These are phyloP conservation scores for Eudorina sp. DNA, from an alignment of 139 green algal species.

Conservation along the genomic window DNA sequence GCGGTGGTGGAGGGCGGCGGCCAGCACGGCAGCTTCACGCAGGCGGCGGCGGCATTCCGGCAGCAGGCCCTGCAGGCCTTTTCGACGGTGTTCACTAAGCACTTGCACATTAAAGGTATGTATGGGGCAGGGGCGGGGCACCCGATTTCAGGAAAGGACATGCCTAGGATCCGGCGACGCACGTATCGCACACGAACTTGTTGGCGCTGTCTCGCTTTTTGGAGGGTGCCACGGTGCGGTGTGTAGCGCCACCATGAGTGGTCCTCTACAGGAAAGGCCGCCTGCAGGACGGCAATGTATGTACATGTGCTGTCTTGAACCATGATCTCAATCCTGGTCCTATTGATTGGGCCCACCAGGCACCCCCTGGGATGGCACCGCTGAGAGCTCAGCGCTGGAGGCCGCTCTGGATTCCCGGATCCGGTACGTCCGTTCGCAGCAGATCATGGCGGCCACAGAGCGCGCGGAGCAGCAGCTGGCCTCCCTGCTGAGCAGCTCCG, in stretches of 20 bases:
- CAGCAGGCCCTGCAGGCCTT: background rate
- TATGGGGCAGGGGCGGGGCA: too few relatives aligned
- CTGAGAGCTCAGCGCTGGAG: background rate
- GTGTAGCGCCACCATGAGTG: too few relatives aligned
- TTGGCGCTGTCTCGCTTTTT: too few relatives aligned
- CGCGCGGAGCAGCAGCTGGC: slow-evolving; percentile 32
- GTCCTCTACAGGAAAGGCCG: too few relatives aligned
- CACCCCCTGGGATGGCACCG: slow-evolving; percentile 52
- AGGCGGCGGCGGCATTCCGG: slow-evolving; percentile 17
- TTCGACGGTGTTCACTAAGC: background rate
- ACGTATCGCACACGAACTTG: too few relatives aligned
- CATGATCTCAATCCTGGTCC: too few relatives aligned
- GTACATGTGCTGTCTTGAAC: too few relatives aligned
- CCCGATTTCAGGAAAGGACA: too few relatives aligned
- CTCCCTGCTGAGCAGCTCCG: slow-evolving; percentile 21
- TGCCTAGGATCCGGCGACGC: too few relatives aligned
- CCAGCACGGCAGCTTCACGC: slow-evolving; percentile 8
- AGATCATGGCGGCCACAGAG: background rate
- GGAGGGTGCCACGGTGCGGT: too few relatives aligned
- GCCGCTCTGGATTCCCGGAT: slow-evolving; percentile 43
- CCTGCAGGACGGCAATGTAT: too few relatives aligned
- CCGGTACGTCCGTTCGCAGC: background rate
- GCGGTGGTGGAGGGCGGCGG: background rate
- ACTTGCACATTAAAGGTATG: slow-evolving; percentile 36
- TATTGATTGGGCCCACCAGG: too few relatives aligned